These are phyloP conservation scores for Colletotrichum plurivorum DNA, from an alignment of 2,329 filamentous ascomycete genomes.

Conservation along the genomic window DNA sequence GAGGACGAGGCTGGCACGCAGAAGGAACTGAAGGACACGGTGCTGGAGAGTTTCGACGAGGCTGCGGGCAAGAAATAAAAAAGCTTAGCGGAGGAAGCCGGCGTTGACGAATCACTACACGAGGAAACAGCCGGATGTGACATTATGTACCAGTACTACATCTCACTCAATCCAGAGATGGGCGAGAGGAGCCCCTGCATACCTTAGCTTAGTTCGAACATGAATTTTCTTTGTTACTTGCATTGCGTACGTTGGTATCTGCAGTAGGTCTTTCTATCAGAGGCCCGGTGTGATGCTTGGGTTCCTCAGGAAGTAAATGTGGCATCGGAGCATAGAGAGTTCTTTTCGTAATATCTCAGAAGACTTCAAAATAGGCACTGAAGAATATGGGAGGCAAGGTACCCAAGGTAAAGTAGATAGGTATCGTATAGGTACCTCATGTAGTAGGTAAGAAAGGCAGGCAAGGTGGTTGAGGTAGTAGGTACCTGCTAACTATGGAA, in stretches of 20 bases:
- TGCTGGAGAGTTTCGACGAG: slow-evolving; percentile 58
- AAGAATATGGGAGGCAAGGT: too few species aligned
- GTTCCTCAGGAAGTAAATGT: too few species aligned
- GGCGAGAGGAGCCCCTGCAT: not conserved
- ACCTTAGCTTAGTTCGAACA: not conserved
- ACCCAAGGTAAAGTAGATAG: too few species aligned
- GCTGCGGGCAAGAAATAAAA: slow-evolving; percentile 50
- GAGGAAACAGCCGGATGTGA: slow-evolving; percentile 28
- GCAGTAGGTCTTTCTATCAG: too few species aligned
- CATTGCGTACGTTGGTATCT: too few species aligned
- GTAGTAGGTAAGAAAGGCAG: too few species aligned
- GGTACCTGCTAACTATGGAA: not conserved
- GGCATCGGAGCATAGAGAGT: too few species aligned
- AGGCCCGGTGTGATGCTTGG: too few species aligned
- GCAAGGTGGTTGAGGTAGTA: too few species aligned
- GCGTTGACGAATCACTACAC: slow-evolving; percentile 27
- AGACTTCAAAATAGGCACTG: too few species aligned
- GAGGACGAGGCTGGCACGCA: slow-evolving; percentile 40
- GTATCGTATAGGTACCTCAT: too few species aligned
- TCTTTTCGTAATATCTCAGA: too few species aligned
- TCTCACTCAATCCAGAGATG: slow-evolving; percentile 29
- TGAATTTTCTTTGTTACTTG: not conserved
- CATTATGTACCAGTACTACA: slow-evolving; percentile 39
- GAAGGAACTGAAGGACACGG: slow-evolving; percentile 54
- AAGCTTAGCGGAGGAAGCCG: slow-evolving; percentile 10